phyloP scores from a whole-genome alignment of 106 monocot species.

The Amphibolis antarctica region DNA sequence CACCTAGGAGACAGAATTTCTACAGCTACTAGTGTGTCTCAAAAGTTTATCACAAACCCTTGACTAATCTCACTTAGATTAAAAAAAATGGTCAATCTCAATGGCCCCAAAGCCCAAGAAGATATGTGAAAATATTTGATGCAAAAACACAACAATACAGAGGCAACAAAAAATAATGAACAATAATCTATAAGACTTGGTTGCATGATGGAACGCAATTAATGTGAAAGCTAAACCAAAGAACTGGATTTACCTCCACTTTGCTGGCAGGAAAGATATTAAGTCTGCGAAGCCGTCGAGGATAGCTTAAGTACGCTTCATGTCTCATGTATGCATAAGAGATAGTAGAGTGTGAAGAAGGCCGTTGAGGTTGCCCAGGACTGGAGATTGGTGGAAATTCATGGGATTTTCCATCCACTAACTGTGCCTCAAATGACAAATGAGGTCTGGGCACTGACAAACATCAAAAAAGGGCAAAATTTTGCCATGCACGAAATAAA shows the following conservation, averaged over 20 bases:
- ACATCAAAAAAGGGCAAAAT: neutral
- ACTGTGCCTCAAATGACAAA: slow-evolving; percentile 77
- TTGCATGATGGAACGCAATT: too few species aligned
- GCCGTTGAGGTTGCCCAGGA: slow-evolving; percentile 33
- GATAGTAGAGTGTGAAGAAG: slow-evolving; percentile 23
- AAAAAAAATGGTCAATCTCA: too few species aligned
- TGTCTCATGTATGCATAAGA: slow-evolving; percentile 50
- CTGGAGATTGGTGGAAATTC: slow-evolving; percentile 54
- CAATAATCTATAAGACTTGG: too few species aligned
- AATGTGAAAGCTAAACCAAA: too few species aligned
- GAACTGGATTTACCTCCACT: slow-evolving; percentile 42
- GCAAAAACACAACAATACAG: too few species aligned
- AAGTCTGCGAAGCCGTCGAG: slow-evolving; percentile 63
- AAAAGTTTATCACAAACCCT: too few species aligned
- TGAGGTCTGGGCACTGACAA: slow-evolving; percentile 77
- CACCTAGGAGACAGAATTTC: too few species aligned
- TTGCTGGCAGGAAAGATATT: slow-evolving; percentile 80
- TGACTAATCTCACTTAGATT: too few species aligned
- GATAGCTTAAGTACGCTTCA: slow-evolving; percentile 61
- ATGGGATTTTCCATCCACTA: slow-evolving; percentile 69
- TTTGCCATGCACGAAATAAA: neutral
- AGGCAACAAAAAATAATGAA: too few species aligned
- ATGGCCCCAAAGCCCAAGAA: too few species aligned
- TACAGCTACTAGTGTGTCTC: too few species aligned
- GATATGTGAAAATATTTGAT: too few species aligned